Percentiles rank a stretch among this genome's conserved stretches.
Evolutionary conservation across 1,139 yeast genomes (phyloP).

Genomic region (Lodderomyces metapsilosis): DNA sequence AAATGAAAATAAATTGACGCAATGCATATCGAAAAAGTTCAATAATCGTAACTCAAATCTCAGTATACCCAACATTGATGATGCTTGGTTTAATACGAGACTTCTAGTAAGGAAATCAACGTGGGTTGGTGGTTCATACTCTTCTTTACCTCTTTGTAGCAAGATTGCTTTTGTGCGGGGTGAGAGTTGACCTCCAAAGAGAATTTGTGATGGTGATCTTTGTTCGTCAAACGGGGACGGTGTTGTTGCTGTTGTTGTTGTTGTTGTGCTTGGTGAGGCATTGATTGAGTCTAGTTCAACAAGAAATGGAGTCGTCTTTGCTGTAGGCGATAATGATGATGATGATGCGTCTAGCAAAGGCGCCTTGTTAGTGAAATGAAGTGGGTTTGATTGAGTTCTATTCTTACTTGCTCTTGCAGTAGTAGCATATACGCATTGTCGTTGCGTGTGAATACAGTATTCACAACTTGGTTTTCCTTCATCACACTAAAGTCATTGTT

Average conservation of each 20-base stretch:
- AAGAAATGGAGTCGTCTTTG: not conserved
- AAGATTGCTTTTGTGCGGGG: not conserved
- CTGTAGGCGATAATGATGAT: too few relatives aligned
- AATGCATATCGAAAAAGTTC: slow-evolving; percentile 27
- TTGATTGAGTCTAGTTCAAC: not conserved
- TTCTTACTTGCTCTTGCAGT: not conserved
- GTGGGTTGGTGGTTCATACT: not conserved
- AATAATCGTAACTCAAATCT: slow-evolving; percentile 31
- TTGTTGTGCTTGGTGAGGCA: not conserved
- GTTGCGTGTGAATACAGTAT: slow-evolving; percentile 33
- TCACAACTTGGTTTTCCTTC: slow-evolving; percentile 38
- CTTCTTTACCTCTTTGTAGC: not conserved
- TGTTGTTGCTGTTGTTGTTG: not conserved
- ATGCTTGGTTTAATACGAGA: slow-evolving; percentile 15
- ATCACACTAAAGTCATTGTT: slow-evolving; percentile 21
- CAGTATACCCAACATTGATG: slow-evolving; percentile 23
- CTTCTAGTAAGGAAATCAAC: slow-evolving; percentile 9
- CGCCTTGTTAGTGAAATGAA: not conserved
- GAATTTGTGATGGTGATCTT: not conserved
- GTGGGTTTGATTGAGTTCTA: not conserved
- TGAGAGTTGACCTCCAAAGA: not conserved
- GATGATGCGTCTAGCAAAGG: too few relatives aligned
- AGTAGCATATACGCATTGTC: slow-evolving; percentile 27
- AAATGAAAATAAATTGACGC: slow-evolving; percentile 22
- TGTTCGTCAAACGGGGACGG: not conserved